Conservation (phyloP, 371 early-diverging fungal species). For the Haplosporangium sp. region DNA sequence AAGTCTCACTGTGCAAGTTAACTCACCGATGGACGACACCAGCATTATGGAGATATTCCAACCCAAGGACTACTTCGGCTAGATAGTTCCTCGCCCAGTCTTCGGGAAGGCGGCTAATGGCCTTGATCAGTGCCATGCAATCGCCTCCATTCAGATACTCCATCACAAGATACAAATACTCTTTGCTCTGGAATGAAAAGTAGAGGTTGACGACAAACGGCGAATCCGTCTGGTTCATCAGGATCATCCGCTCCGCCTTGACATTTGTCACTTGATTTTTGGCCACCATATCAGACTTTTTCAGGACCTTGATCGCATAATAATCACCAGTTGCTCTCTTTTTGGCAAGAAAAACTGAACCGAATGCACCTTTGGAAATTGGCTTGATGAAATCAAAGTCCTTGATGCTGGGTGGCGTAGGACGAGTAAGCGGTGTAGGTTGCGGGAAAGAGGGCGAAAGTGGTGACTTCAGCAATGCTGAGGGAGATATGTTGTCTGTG, state of each 20-base stretch:
- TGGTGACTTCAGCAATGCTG: constrained; percentile 39
- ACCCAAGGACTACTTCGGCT: constrained; percentile 92
- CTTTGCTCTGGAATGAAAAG: constrained; percentile 93
- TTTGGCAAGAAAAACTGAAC: constrained; percentile 89
- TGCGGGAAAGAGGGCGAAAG: constrained; percentile 62
- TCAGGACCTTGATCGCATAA: constrained; percentile 90
- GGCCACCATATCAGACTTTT: constrained; percentile 91
- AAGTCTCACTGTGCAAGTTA: not conserved
- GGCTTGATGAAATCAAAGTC: constrained; percentile 95
- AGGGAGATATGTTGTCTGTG: constrained; percentile 28
- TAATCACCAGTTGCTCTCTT: constrained; percentile 88
- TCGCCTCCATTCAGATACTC: constrained; percentile 98
- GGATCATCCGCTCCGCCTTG: constrained; percentile 88
- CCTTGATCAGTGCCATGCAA: constrained; percentile 91
- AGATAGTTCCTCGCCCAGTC: constrained; percentile 93
- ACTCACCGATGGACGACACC: constrained; percentile 87
- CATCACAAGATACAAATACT: constrained; percentile 94
- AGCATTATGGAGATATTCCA: constrained; percentile 91
- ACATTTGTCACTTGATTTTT: constrained; percentile 94
- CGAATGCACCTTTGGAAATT: constrained; percentile 93
- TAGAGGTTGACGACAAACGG: constrained; percentile 95
- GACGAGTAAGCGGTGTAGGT: constrained; percentile 58
- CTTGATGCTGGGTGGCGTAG: constrained; percentile 80
- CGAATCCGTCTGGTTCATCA: constrained; percentile 86
- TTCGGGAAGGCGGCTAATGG: constrained; percentile 86